Base-by-base conservation (phyloP, 257 asterid genomes). In the Penstemon newberryi region DNA sequence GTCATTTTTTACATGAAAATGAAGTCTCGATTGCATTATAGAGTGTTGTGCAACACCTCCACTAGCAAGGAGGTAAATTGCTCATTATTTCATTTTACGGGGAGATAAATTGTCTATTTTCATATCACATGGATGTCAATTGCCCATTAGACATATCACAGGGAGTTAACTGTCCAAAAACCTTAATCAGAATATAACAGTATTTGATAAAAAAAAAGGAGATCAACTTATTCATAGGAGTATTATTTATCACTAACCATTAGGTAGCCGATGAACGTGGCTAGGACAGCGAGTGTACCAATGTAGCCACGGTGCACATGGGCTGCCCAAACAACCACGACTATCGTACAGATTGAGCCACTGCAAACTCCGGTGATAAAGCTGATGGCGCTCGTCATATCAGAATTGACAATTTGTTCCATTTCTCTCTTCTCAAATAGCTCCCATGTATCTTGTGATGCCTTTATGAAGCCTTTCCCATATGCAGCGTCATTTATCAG, bases 361-460 rank as follows among this genome's bases (percentile, higher is more conserved):
- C 96, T 94, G 87, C 95, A 91, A 44, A 94, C 74, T 75, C 97
- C 99, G 15, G 96, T 84, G 60, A 94, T 89, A 70, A 94, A 94
- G 79, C 97, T 91, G 56, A 94, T 79, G 39, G 97, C 86, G 40
- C 93, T 94, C 2, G 97, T 94, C 55, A 94, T 94, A 76, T 94
- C 97, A 5, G 97, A 79, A 66, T 94, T 97, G 19, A 94, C 99
- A 37, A 94, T 75, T 74, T 65, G 72, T n/a, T 81, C 90, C 82
- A 94, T 91, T 52, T 79, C 95, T 64, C 87, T 80, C 84, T 79
- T 84, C 75, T 81, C 69, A 56, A 94, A 91, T 6, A 94, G 78
- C 76, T 94, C 99, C 99, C 97, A 94, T 0, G 97, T 89, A 86
- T 94, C 99, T 67, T 85, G 88, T 6, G 97, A 94, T 55, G 97